Evolutionary conservation across 192 early-diverging fungal species (phyloP).

Genomic region (Podila epicladia): DNA sequence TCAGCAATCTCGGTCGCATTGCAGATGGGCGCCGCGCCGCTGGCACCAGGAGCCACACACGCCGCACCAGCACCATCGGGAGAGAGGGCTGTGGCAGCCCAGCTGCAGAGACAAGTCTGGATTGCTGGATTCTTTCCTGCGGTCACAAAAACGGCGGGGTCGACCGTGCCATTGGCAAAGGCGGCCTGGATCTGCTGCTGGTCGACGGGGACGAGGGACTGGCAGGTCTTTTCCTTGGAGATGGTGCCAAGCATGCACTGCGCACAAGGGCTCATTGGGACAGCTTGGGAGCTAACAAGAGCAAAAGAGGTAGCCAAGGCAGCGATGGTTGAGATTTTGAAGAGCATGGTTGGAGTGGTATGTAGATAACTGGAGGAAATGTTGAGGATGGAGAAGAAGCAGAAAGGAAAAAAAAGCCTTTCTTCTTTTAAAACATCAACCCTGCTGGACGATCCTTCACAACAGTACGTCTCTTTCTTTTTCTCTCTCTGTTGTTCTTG

Average conservation of each 20-base stretch:
- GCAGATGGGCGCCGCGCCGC: constrained; percentile 1
- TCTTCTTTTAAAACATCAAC: background rate
- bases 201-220: constrained; percentile 1
- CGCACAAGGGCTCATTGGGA: constrained; percentile 9
- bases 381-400: background rate
- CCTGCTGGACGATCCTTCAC: no score
- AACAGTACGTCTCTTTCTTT: no score
- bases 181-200: background rate
- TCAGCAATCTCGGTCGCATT: background rate
- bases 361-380: background rate
- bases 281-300: background rate
- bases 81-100: background rate
- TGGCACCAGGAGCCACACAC: background rate
- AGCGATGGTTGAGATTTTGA: constrained; percentile 6
- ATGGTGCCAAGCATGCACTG: constrained; percentile 8
- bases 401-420: no score
- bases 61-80: constrained; percentile 5
- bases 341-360: constrained; percentile 8
- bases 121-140: constrained; percentile 7
- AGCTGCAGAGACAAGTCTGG: constrained; percentile 26
- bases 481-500: no score
- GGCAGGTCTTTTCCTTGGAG: constrained; percentile 11
- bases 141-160: background rate
- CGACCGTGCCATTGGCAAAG: constrained; percentile 14
- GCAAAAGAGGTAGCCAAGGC: background rate